phyloP scores from a whole-genome alignment of 192 early-diverging fungal genomes.

The Linnemannia elongata region DNA sequence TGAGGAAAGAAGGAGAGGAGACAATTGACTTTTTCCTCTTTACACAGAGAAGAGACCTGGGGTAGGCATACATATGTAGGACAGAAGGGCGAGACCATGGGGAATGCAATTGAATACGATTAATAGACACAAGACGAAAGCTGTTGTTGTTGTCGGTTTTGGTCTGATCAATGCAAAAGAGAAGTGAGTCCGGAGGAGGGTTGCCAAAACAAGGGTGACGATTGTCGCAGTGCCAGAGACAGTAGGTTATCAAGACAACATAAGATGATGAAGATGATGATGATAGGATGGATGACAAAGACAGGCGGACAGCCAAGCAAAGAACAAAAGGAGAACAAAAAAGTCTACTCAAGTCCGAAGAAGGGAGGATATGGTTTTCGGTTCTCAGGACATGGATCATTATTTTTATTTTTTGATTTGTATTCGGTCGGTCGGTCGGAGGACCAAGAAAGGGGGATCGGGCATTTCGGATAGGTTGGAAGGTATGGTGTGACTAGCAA shows the following conservation, averaged over 20 bases:
- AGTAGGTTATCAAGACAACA: neutral
- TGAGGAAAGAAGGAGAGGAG: neutral
- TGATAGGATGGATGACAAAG: too few relatives aligned
- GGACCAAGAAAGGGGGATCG: neutral
- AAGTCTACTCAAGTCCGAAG: neutral
- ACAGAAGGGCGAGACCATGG: neutral
- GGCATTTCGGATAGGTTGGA: neutral
- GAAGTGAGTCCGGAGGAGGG: neutral
- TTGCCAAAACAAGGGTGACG: neutral
- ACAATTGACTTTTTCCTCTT: too few relatives aligned
- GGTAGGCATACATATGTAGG: neutral
- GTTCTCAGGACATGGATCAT: neutral
- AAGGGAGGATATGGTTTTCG: neutral
- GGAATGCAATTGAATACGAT: slow-evolving; percentile 1
- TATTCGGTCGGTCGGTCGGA: neutral
- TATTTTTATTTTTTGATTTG: neutral
- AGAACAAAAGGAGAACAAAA: neutral
- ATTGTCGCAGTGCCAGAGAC: neutral
- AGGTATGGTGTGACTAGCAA: too few relatives aligned
- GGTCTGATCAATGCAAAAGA: neutral
- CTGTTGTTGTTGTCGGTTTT: neutral
- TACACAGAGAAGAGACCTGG: neutral
- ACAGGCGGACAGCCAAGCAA: neutral
- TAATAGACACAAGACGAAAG: neutral
- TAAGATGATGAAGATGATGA: too few relatives aligned